phyloP scores from a whole-genome alignment of 2,329 filamentous ascomycete species.

The Xylariales sp. region DNA sequence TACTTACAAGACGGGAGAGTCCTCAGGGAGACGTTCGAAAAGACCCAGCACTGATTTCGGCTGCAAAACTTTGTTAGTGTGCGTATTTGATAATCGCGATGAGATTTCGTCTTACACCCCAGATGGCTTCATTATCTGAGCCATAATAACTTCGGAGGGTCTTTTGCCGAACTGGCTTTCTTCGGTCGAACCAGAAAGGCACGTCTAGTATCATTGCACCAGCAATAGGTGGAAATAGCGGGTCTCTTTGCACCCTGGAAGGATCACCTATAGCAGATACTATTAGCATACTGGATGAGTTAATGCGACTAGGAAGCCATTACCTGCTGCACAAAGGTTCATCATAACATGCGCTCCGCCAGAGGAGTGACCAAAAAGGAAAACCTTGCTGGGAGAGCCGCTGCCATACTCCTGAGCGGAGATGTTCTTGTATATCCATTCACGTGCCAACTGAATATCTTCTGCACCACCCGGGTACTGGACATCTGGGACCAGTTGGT shows the following conservation, averaged over 20 bases:
- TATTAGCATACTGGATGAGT: background rate
- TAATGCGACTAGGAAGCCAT: background rate
- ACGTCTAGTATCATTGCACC: background rate
- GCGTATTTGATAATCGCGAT: too few relatives aligned
- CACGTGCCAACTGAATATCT: conserved; percentile 1
- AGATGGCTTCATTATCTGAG: background rate
- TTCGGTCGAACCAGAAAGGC: conserved; percentile 1
- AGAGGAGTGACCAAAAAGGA: background rate
- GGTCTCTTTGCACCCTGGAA: background rate
- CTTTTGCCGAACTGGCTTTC: background rate
- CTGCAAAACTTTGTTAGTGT: background rate
- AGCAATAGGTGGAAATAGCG: background rate
- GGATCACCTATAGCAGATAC: background rate
- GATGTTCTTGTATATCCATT: conserved; percentile 1
- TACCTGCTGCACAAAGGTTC: conserved; percentile 2
- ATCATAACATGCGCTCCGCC: background rate
- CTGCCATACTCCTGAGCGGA: background rate
- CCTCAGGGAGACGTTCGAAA: background rate
- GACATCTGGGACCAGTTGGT: background rate
- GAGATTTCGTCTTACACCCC: background rate
- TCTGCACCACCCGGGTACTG: conserved; percentile 1
- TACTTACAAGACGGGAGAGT: background rate
- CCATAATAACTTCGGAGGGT: conserved; percentile 1
- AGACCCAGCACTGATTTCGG: background rate
- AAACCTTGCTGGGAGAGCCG: background rate